Evolutionary conservation across 768 basidiomycete species (phyloP).

Genomic region (Panellus pusillus): DNA sequence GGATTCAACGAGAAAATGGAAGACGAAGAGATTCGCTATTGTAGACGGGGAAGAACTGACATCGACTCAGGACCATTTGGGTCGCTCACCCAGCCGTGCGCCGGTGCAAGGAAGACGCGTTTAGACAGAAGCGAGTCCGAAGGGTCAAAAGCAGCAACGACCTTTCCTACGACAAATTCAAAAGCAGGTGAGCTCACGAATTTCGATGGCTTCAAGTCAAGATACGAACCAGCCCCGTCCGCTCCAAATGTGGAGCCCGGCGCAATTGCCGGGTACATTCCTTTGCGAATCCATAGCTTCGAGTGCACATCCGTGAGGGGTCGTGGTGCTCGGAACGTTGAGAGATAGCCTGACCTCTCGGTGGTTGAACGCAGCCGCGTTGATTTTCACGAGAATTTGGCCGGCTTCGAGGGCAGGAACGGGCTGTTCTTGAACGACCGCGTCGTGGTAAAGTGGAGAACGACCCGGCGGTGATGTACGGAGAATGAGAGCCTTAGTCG

Average conservation of each 20-base stretch:
- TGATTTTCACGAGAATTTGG: constrained; percentile 66
- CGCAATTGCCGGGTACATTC: constrained; percentile 63
- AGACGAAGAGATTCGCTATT: background rate
- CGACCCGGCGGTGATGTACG: constrained; percentile 38
- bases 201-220: background rate
- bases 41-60: constrained; percentile 33
- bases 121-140: constrained; percentile 57
- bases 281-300: constrained; percentile 74
- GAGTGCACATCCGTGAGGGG: too few relatives aligned
- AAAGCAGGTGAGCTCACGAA: background rate
- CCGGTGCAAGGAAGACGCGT: constrained; percentile 75
- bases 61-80: constrained; percentile 64
- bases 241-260: constrained; percentile 61
- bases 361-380: constrained; percentile 76
- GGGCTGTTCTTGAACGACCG: constrained; percentile 47
- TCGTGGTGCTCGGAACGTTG: background rate
- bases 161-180: constrained; percentile 45
- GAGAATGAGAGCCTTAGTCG: constrained; percentile 50
- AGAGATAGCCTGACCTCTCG: constrained; percentile 51
- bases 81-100: constrained; percentile 71
- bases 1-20: constrained; percentile 9
- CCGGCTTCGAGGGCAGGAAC: constrained; percentile 53
- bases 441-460: constrained; percentile 56
- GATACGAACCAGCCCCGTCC: constrained; percentile 65
- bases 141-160: constrained; percentile 55